phyloP scores from a whole-genome alignment of 2,329 filamentous ascomycete genomes.

The Coleophoma crateriformis region DNA sequence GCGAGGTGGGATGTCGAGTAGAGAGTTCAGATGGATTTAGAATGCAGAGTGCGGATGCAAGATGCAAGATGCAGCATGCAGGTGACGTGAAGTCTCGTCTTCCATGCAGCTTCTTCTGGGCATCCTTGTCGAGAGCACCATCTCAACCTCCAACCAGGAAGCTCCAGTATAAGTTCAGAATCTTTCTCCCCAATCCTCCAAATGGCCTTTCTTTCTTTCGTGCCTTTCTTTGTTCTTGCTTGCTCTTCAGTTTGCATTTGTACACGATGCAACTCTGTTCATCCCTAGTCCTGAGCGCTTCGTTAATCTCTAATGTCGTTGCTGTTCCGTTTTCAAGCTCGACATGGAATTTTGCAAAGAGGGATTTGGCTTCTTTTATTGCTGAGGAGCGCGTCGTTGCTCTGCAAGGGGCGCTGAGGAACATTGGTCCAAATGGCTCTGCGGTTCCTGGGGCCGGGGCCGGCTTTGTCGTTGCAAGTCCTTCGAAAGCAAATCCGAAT shows the following conservation, averaged over 20 bases:
- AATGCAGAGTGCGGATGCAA: no score
- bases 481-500: constrained; percentile 45
- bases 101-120: no score
- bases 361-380: constrained; percentile 31
- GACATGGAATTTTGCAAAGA: not conserved
- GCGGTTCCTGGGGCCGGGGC: constrained; percentile 39
- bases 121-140: no score
- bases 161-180: no score
- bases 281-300: not conserved
- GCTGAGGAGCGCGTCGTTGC: constrained; percentile 39
- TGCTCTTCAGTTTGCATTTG: not conserved
- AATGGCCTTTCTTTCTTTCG: no score
- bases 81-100: no score
- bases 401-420: constrained; percentile 45
- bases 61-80: no score
- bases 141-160: no score
- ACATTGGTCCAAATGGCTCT: constrained; percentile 46
- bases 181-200: no score
- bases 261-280: constrained; percentile 5
- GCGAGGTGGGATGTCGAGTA: no score
- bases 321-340: constrained; percentile 4
- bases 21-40: no score
- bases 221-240: not conserved
- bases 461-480: constrained; percentile 49
- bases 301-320: constrained; percentile 1